phyloP scores from a whole-genome alignment of 768 basidiomycete species.

The Lactarius hengduanensis region DNA sequence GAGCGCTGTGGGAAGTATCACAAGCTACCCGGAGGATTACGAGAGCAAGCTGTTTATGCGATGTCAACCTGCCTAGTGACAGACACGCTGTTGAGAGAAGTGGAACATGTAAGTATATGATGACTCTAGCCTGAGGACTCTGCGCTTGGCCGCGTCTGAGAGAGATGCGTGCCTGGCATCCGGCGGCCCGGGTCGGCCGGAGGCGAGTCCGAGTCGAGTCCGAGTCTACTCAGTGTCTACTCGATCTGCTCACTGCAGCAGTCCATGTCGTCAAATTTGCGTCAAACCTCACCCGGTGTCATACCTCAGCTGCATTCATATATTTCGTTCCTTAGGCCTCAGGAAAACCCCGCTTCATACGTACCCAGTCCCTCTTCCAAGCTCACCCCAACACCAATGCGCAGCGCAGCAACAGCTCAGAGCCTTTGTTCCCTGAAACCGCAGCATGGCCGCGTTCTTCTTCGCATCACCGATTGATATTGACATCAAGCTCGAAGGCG shows the following conservation, averaged over 20 bases:
- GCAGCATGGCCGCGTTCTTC: conserved; percentile 81
- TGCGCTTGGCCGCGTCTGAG: too few relatives aligned
- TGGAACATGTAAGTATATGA: too few relatives aligned
- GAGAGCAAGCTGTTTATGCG: not conserved
- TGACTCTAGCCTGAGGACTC: too few relatives aligned
- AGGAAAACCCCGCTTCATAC: not conserved
- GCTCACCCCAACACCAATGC: not conserved
- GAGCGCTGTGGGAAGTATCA: not conserved
- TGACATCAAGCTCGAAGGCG: conserved; percentile 83
- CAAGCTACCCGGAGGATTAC: not conserved
- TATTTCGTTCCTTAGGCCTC: not conserved
- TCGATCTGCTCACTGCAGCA: not conserved
- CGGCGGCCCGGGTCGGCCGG: not conserved
- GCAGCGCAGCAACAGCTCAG: not conserved
- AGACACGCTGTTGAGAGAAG: too few relatives aligned
- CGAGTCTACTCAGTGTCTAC: too few relatives aligned
- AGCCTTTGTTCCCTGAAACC: not conserved
- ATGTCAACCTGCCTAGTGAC: too few relatives aligned
- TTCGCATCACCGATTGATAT: conserved; percentile 90
- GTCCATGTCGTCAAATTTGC: not conserved
- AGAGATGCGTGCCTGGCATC: too few relatives aligned
- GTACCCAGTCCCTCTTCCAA: not conserved
- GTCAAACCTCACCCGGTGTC: not conserved
- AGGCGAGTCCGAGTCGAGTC: not conserved
- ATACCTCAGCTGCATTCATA: not conserved